Base-by-base conservation (phyloP, 257 asterid species). In the Cruciata laevipes region DNA sequence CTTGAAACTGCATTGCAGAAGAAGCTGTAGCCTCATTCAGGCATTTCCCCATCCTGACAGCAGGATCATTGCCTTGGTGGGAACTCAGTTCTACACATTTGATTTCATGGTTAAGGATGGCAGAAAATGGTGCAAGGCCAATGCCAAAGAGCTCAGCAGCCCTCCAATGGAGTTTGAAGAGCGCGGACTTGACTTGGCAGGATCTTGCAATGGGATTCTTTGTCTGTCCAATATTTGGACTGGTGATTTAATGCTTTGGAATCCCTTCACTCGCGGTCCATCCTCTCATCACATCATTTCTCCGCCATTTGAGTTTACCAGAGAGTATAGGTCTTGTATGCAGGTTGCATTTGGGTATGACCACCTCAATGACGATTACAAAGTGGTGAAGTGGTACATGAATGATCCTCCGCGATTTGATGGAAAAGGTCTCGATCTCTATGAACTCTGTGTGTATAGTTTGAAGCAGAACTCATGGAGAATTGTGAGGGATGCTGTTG, bases 381-480 rank as follows among this genome's bases (percentile, higher is more conserved):
- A 30, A 25, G 64, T 59, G 23, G 23, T 61, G 44, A 61, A 61
- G 6, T 61, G 65, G 42, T 1, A 58, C 25, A 4, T 6, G 3
- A 12, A 10, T 13, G 63, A n/a, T 53, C 27, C 60, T 53, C 60
- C 24, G 6, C 7, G 32, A 0, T 58, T 24, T 5, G 31, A 11
- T 14, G 7, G 10, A 9, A 24, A 58, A 30, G n/a, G 8, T 12
- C 37, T 8, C 17, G 7, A 17, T 23, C 63, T 30, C 42, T 61
- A 6, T 31, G 42, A 30, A 61, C 42, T 61, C 14, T 61, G 40
- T n/a, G 23, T 61, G 6, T 61, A 61, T 61, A 30, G 65, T 61
- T 30, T 61, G 65, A 61, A 61, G 44, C 40, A 13, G 12, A 61
- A 61, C 65, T 61, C 44, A 5, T 61, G 65, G 65, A 61, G 42